Evolutionary conservation across 1,139 yeast genomes (phyloP), one percentile per base, ranked within the genome.

Genomic region (Geotrichum restrictum): DNA sequence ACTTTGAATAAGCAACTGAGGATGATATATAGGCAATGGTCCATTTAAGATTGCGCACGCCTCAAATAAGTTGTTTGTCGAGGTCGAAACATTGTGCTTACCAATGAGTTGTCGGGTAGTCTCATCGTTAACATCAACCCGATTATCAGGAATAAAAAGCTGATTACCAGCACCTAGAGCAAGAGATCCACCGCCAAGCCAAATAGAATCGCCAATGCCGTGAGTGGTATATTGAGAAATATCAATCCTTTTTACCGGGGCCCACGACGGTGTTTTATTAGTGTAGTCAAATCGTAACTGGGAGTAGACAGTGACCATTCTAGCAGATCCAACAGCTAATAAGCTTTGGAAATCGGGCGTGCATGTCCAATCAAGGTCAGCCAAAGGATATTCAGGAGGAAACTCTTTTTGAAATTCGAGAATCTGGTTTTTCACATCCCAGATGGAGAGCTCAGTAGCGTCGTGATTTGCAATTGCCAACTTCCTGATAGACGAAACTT

Each of bases 91-190:
- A 47, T 64, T 64, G 34, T 69, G 60, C 13, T 69, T 59, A 7
- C 65, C 64, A 38, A 69, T 60, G 44, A 63, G 57, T 49, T 71
- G 69, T 44, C 72, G 69, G 1, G 83, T 78, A 34, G 75, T 70
- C 22, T 69, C 69, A 61, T 80, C 84, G 46, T 72, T 72, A 18
- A 77, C 69, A 69, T 88, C 83, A 52, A 88, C 71, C 53, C 76
- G 75, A 60, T 85, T 82, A 64, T 88, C 95, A 57, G 86, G 88
- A 49, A 89, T 77, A 62, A 86, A 88, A 48, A 91, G 76, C 65
- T 89, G 97, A 65, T 91, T 91, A 0, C 98, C 97, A 19, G 94
- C 77, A 3, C 94, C 97, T 54, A 88, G 80, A 1, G 88, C 91
- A 57, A 89, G 75, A 33, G 82, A 78, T 0, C 95, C 96, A 60